Conservation (phyloP, 257 asterid species). For the Pogostemon cablin region DNA sequence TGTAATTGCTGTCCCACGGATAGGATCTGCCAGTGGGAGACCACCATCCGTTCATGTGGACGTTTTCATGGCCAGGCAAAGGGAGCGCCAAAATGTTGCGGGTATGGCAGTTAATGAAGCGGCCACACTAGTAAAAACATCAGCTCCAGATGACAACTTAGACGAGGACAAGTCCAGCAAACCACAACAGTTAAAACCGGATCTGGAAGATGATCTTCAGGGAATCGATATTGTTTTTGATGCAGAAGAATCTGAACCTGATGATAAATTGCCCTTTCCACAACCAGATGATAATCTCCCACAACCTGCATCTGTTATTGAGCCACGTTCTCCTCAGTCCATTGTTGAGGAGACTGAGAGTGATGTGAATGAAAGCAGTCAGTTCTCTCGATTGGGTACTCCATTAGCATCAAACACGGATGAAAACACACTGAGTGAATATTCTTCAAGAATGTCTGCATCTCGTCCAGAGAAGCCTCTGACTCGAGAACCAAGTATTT, state of each 20-base stretch:
- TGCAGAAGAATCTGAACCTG: slow-evolving; percentile 90
- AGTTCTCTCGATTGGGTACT: slow-evolving; percentile 59
- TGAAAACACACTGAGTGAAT: slow-evolving; percentile 69
- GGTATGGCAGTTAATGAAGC: slow-evolving; percentile 53
- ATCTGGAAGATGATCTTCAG: slow-evolving; percentile 94
- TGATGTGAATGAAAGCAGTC: slow-evolving; percentile 64
- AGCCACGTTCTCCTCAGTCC: slow-evolving; percentile 75
- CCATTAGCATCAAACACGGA: slow-evolving; percentile 61
- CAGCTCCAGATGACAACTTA: slow-evolving; percentile 50
- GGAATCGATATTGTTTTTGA: slow-evolving; percentile 96
- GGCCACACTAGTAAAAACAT: slow-evolving; percentile 51
- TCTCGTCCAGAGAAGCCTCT: slow-evolving; percentile 61
- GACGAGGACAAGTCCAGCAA: slow-evolving; percentile 63
- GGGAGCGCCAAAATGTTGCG: slow-evolving; percentile 71
- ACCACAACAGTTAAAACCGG: slow-evolving; percentile 66
- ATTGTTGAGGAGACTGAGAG: slow-evolving; percentile 87
- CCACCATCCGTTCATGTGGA: slow-evolving; percentile 96
- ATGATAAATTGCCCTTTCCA: slow-evolving; percentile 85
- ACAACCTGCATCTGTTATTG: slow-evolving; percentile 60
- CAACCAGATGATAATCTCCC: slow-evolving; percentile 80
- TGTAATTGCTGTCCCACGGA: slow-evolving; percentile 76
- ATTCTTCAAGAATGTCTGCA: slow-evolving; percentile 77
- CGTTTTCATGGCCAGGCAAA: slow-evolving; percentile 96
- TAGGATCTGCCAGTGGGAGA: slow-evolving; percentile 83
- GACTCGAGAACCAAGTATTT: slow-evolving; percentile 76